Base-by-base conservation (phyloP, 805 yeast species). In the Starmerella bombicola region DNA sequence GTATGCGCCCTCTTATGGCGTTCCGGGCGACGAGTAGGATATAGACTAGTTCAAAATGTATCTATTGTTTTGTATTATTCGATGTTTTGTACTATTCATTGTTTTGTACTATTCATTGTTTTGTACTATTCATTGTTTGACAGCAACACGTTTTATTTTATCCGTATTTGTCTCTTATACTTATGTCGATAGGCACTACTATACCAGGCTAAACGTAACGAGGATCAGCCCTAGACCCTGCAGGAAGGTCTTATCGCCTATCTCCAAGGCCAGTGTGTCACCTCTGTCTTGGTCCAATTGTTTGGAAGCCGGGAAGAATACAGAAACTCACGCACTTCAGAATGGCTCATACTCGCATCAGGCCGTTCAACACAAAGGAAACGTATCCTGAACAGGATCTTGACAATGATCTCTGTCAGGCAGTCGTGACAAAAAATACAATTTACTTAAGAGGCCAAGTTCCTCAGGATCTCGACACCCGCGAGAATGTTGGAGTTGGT, bases 361-460 rank as follows among this genome's bases (percentile, higher is more conserved):
- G 50, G 5, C 50, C 50, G 5, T 47, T 47, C 35, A 47, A 47
- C 31, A 47, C 50, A 3, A 43, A 47, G 31, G 41, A 38, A 15
- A 47, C 50, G 1, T 47, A 47, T 15, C 50, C 50, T 29, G 50
- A 47, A 33, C 50, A 47, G 37, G 41, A 22, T 35, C 44, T 47
- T 23, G 48, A 43, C 32, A 47, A 47, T 18, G 50, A 47, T 23
- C 42, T 47, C 13, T 47, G 50, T 38, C 50, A 47, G 39, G 50
- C 50, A 7, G 50, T 47, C 17, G 50, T 47, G 5, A 44, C 50
- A 3, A 38, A 45, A 9, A 37, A 43, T 41, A 47, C 48, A 8
- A 41, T 47, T 23, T 47, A 47, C 17, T 40, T 47, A n/a, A 48
- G 51, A 6, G 51, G 51, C 33, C 51, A 47, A 31, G 49, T 47